These are phyloP conservation scores for Warburgia ugandensis DNA, from an alignment of 164 flowering plant species.

Conservation along the genomic window DNA sequence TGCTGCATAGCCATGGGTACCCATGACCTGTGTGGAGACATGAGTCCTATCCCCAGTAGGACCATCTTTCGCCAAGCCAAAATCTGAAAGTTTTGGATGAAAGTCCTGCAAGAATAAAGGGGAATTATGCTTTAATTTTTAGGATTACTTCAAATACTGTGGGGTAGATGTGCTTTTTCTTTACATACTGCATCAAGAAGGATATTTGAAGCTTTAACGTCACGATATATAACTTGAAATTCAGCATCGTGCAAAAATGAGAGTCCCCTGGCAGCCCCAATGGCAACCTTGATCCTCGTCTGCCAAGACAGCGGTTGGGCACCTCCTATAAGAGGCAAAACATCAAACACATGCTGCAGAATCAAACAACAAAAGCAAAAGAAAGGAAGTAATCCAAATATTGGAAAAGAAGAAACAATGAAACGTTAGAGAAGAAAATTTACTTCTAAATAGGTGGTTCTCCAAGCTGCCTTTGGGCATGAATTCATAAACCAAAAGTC, in stretches of 20 bases:
- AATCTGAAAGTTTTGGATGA: slow-evolving; percentile 81
- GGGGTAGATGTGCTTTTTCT: too few relatives aligned
- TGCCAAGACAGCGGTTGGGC: slow-evolving; percentile 85
- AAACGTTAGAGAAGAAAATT: slow-evolving; percentile 3
- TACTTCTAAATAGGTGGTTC: slow-evolving; percentile 89
- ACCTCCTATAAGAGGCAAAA: slow-evolving; percentile 45
- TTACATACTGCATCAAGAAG: slow-evolving; percentile 69
- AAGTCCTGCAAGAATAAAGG: slow-evolving; percentile 53
- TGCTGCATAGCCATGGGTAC: slow-evolving; percentile 94
- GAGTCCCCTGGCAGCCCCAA: slow-evolving; percentile 86
- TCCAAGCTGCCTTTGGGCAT: slow-evolving; percentile 95
- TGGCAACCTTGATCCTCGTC: slow-evolving; percentile 76
- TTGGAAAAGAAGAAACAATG: not conserved
- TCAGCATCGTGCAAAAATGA: slow-evolving; percentile 71
- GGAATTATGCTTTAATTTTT: not conserved
- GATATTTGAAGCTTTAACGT: slow-evolving; percentile 84
- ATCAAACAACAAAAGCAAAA: not conserved
- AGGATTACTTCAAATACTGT: slow-evolving; percentile 34
- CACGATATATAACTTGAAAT: slow-evolving; percentile 78
- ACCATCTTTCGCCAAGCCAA: slow-evolving; percentile 92
- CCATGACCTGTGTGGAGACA: slow-evolving; percentile 90
- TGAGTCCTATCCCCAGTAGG: slow-evolving; percentile 91
- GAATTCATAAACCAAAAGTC: slow-evolving; percentile 89
- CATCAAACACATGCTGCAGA: not conserved
- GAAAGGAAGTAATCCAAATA: not conserved